Evolutionary conservation across 768 basidiomycete genomes (phyloP).

Genomic region (Lactarius quietus): DNA sequence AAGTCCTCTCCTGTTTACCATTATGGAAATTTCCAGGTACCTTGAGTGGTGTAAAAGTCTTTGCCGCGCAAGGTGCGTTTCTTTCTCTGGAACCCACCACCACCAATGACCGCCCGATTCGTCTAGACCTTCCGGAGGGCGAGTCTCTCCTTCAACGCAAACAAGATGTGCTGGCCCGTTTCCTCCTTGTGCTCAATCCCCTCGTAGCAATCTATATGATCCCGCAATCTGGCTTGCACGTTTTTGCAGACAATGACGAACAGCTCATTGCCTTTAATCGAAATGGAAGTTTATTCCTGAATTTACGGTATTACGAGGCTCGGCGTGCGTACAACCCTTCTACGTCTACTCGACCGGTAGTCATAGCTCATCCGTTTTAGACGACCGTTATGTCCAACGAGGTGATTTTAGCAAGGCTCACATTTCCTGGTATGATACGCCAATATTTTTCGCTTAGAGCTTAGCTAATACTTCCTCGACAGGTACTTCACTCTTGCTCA

Average conservation of each 20-base stretch:
- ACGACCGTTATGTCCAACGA: constrained; percentile 60
- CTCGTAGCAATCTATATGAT: constrained; percentile 72
- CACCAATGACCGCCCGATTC: background rate
- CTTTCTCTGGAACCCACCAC: background rate
- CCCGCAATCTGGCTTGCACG: constrained; percentile 67
- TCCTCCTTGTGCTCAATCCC: constrained; percentile 64
- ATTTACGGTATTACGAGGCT: constrained; percentile 77
- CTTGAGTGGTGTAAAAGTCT: constrained; percentile 6
- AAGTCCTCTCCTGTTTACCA: background rate
- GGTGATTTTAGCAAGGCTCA: constrained; percentile 60
- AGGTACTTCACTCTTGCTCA: constrained; percentile 94
- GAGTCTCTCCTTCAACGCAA: constrained; percentile 49
- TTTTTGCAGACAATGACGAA: constrained; percentile 82
- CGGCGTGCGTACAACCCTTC: constrained; percentile 67
- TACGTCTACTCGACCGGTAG: background rate
- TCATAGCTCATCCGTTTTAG: constrained; percentile 37
- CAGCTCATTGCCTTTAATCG: constrained; percentile 92
- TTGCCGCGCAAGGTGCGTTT: constrained; percentile 19
- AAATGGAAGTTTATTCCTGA: constrained; percentile 82
- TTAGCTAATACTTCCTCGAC: background rate
- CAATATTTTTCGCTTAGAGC: background rate
- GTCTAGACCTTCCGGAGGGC: constrained; percentile 54
- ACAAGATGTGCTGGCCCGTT: constrained; percentile 58
- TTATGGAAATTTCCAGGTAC: constrained; percentile 2
- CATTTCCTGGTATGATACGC: constrained; percentile 64